A percentile compares a stretch with the other conserved stretches of the same genome.
Evolutionary conservation across 495 filamentous ascomycete species (phyloP).

Genomic region (Lasiosphaeris hirsuta): DNA sequence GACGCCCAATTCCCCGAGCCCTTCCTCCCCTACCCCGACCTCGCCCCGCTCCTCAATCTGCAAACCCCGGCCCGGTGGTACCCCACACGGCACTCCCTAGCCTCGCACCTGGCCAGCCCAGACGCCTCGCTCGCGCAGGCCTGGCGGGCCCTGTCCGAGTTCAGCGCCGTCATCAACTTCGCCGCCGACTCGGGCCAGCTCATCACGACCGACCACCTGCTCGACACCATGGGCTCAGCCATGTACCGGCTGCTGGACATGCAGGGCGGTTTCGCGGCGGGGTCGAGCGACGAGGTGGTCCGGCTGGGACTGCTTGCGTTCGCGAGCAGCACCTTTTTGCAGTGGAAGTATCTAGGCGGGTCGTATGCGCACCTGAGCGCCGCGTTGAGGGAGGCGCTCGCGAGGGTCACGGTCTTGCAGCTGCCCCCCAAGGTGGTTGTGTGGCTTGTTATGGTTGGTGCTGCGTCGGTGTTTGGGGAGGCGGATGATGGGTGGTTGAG

Average conservation of each 20-base stretch:
- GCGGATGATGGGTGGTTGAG: conserved; percentile 30
- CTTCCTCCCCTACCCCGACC: conserved; percentile 18
- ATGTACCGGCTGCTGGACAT: conserved; percentile 42
- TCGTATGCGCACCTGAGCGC: conserved; percentile 26
- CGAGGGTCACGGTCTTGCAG: neutral
- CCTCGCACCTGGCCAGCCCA: neutral
- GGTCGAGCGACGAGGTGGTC: conserved; percentile 33
- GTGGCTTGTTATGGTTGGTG: conserved; percentile 40
- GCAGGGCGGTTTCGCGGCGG: conserved; percentile 19
- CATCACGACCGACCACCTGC: conserved; percentile 29
- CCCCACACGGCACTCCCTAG: neutral
- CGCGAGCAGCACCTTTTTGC: conserved; percentile 38
- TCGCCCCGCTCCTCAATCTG: neutral
- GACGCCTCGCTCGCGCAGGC: conserved; percentile 24
- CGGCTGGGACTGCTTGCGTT: conserved; percentile 41
- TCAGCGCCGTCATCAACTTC: conserved; percentile 37
- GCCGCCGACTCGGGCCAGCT: conserved; percentile 19
- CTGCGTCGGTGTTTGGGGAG: conserved; percentile 28
- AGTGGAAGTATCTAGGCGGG: conserved; percentile 28
- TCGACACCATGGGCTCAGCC: conserved; percentile 39
- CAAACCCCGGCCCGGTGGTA: neutral
- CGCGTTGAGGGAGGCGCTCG: conserved; percentile 11
- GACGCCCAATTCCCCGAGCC: conserved; percentile 24
- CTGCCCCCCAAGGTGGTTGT: conserved; percentile 11
- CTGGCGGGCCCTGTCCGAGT: conserved; percentile 35